Evolutionary conservation across 345 rosid genomes (phyloP), one percentile per base, ranked within the genome.

Genomic region (Litchi chinensis): DNA sequence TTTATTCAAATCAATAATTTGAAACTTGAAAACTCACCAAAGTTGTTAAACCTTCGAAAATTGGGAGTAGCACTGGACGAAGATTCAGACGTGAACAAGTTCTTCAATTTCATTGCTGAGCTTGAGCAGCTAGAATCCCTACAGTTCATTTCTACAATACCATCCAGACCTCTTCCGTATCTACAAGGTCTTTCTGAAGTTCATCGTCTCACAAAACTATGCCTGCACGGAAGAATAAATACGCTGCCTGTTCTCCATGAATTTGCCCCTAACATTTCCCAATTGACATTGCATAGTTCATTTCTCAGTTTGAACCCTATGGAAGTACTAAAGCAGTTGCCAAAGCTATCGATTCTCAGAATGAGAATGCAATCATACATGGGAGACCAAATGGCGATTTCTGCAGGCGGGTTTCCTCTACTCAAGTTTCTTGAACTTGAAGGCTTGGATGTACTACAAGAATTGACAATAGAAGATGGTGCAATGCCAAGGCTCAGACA

Each of bases 91-190:
- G 56, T 50, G 56, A 13, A 0, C 56, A 50, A 13, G 1, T 50
- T 50, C 56, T 3, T 18, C 56, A 63, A 50, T 26, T 79, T 80
- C 44, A 21, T 83, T 76, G 65, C 68, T 5, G 75, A 46, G 16
- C 78, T 76, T 6, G 57, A 26, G 68, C 69, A 68, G 40, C 83
- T 83, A 62, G 76, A 64, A 59, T 76, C 80, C 67, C 80, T 83
- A 39, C 44, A 65, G 12, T 73, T 76, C 1, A 2, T 65, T 54
- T 46, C 56, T 50, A 0, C 56, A 50, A 50, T 50, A 26, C 52
- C 76, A 59, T 24, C 39, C 43, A 5, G 48, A 26, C 75, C 63
- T 46, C 80, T 50, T 43, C 74, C 28, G 56, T 65, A 24, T 62
- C 75, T 83, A 50, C 56, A 13, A 13, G 56, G 56, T 50, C 56